These are phyloP conservation scores for Rhodotorula sp. DNA, from an alignment of 1,284 basidiomycete species.

Conservation along the genomic window DNA sequence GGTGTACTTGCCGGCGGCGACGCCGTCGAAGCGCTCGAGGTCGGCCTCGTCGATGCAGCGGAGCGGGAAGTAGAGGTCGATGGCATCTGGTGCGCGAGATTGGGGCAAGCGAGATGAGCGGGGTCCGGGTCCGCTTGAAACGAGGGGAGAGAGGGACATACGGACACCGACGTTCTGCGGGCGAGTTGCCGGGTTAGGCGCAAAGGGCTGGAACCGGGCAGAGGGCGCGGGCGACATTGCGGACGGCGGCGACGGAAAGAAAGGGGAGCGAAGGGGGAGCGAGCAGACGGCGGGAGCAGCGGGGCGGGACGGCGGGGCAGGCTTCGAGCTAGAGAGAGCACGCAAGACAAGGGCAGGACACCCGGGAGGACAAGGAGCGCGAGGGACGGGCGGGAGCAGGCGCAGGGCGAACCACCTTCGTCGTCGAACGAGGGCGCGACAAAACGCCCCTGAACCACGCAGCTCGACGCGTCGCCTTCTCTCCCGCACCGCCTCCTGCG, in stretches of 20 bases:
- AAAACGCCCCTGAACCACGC: neutral
- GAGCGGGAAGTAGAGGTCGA: constrained; percentile 59
- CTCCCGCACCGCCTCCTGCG: neutral
- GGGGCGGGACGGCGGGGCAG: too few relatives aligned
- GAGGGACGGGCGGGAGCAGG: neutral
- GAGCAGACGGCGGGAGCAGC: neutral
- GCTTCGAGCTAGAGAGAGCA: neutral
- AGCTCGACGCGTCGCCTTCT: constrained; percentile 1
- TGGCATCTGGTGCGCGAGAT: constrained; percentile 53
- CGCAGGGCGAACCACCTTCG: neutral
- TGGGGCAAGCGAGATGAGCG: neutral
- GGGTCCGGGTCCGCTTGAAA: neutral
- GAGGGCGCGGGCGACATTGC: constrained; percentile 15
- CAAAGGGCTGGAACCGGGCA: constrained; percentile 29
- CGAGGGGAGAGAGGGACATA: constrained; percentile 8
- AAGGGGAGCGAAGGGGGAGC: neutral
- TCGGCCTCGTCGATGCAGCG: constrained; percentile 88
- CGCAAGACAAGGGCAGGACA: neutral
- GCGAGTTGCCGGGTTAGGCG: constrained; percentile 30
- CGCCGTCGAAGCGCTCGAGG: constrained; percentile 93
- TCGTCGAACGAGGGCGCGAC: neutral
- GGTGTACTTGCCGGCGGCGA: constrained; percentile 96
- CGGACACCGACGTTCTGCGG: constrained; percentile 42
- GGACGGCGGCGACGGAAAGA: neutral
- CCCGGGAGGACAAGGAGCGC: neutral